A percentile compares a stretch with the other conserved stretches of the same genome.
These are phyloP conservation scores for Sporothrix euskadiensis DNA, from an alignment of 2,329 filamentous ascomycete genomes.

Conservation along the genomic window DNA sequence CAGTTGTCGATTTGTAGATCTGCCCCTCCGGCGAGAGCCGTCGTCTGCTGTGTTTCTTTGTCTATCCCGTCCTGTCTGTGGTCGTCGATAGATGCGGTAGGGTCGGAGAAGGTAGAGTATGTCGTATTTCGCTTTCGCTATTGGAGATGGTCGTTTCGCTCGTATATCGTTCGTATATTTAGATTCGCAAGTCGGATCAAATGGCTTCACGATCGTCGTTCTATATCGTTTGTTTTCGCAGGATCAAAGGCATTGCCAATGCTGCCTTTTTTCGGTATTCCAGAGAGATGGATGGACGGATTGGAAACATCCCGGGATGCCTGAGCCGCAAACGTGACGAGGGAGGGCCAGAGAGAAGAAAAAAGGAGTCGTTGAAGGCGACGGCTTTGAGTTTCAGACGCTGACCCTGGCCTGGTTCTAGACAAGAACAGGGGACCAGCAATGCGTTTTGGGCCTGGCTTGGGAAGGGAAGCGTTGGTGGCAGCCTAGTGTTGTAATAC, in stretches of 20 bases:
- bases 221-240: background rate
- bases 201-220: background rate
- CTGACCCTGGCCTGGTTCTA: background rate
- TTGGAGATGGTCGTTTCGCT: background rate
- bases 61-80: constrained; percentile 1
- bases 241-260: background rate
- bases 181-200: background rate
- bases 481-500: background rate
- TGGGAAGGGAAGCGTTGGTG: background rate
- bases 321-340: constrained; percentile 20
- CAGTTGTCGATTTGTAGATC: background rate
- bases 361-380: constrained; percentile 19
- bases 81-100: background rate
- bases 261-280: background rate
- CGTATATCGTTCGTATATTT: background rate
- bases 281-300: background rate
- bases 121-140: background rate
- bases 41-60: background rate
- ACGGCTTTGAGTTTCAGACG: constrained; percentile 15
- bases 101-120: background rate
- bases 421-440: background rate
- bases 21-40: background rate
- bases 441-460: background rate
- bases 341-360: background rate
- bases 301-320: constrained; percentile 13